Evolutionary conservation across 169 alveolate genomes (phyloP).

Genomic region (Plasmodium cynomolgi): DNA sequence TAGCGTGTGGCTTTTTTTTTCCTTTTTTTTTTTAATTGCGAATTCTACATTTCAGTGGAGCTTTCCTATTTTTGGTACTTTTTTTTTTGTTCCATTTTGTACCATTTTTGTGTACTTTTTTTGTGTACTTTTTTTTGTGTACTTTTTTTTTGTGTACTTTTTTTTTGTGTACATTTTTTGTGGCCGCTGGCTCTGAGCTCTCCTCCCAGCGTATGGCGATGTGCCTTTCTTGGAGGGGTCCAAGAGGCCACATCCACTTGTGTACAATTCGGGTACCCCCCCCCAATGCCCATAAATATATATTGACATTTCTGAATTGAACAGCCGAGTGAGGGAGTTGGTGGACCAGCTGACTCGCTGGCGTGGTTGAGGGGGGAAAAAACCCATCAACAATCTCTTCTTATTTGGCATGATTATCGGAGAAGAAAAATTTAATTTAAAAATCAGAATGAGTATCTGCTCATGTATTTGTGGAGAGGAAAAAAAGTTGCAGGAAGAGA

Average conservation of each 20-base stretch:
- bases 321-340: neutral
- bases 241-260: neutral
- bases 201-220: neutral
- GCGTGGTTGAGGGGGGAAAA: neutral
- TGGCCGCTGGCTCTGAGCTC: neutral
- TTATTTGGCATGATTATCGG: neutral
- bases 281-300: neutral
- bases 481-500: neutral
- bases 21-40: neutral
- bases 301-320: neutral
- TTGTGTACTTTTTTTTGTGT: neutral
- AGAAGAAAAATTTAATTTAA: neutral
- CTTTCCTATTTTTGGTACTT: neutral
- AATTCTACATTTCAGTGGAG: neutral
- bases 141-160: neutral
- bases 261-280: neutral
- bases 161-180: neutral
- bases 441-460: neutral
- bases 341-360: neutral
- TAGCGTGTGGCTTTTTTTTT: neutral
- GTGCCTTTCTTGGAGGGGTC: neutral
- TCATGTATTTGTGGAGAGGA: neutral
- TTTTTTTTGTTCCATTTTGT: neutral
- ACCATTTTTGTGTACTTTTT: neutral
- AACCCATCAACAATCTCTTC: neutral